Percentiles rank a stretch among this genome's conserved stretches.
phyloP scores from a whole-genome alignment of 768 basidiomycete species.

The Psilocybe tampanensis region DNA sequence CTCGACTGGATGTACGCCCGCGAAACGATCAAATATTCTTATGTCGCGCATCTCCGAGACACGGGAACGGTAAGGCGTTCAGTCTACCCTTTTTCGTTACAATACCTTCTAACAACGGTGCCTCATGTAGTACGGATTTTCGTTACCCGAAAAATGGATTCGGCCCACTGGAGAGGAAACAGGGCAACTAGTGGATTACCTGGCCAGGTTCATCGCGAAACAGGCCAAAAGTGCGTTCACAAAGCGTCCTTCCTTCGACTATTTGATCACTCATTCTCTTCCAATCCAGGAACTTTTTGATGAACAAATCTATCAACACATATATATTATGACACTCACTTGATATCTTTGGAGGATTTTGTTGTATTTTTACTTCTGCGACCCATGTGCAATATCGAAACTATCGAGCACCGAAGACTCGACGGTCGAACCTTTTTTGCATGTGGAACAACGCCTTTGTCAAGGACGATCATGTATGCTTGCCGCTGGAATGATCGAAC shows the following conservation, averaged over 20 bases:
- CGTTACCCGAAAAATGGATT: conserved; percentile 72
- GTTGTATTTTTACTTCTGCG: neutral
- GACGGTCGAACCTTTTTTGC: too few relatives aligned
- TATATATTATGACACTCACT: neutral
- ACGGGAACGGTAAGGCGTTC: conserved; percentile 36
- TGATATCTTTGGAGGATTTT: neutral
- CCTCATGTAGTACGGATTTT: conserved; percentile 66
- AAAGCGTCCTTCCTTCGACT: neutral
- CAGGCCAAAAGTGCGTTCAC: conserved; percentile 37
- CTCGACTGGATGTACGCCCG: conserved; percentile 39
- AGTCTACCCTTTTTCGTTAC: too few relatives aligned
- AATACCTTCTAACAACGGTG: too few relatives aligned
- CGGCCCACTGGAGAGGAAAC: conserved; percentile 82
- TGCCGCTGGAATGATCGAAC: too few relatives aligned
- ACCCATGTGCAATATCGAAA: too few relatives aligned
- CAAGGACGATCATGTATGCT: too few relatives aligned
- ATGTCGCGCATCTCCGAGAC: conserved; percentile 35
- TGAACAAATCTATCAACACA: neutral
- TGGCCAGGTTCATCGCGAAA: conserved; percentile 65
- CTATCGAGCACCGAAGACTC: too few relatives aligned
- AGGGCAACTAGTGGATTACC: conserved; percentile 60
- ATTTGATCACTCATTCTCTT: neutral
- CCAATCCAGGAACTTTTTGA: neutral
- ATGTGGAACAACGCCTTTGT: too few relatives aligned
- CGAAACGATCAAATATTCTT: conserved; percentile 34